A percentile compares a stretch with the other conserved stretches of the same genome.
phyloP scores from a whole-genome alignment of 225 moss, liverwort and hornwort species.

The Marchantia polymorpha region DNA sequence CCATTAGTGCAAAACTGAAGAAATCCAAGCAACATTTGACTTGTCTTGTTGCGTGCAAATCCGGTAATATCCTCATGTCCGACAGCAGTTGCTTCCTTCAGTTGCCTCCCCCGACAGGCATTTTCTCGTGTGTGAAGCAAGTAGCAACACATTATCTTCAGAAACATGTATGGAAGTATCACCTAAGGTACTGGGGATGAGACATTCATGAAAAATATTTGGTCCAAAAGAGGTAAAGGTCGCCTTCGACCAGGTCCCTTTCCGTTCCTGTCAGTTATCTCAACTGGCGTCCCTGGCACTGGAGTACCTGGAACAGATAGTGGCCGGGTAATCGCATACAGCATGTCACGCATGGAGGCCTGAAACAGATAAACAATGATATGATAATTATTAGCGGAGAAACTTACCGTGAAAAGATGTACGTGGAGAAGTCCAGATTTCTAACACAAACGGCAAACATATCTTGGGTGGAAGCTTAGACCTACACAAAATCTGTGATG shows the following conservation, averaged over 20 bases:
- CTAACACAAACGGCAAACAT: too few species aligned
- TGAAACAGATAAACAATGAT: constrained; percentile 29
- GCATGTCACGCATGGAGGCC: constrained; percentile 87
- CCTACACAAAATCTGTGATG: too few species aligned
- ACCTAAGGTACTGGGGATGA: constrained; percentile 16
- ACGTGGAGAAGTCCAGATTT: too few species aligned
- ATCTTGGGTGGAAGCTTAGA: too few species aligned
- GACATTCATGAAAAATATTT: constrained; percentile 49
- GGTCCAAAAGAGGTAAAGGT: constrained; percentile 60
- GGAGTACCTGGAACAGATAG: constrained; percentile 33
- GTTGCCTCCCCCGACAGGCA: constrained; percentile 17
- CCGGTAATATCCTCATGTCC: constrained; percentile 23
- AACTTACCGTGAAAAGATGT: background rate
- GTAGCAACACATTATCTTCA: background rate
- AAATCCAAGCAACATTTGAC: constrained; percentile 22
- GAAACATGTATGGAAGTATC: background rate
- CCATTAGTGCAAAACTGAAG: constrained; percentile 39
- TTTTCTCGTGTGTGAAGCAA: constrained; percentile 6
- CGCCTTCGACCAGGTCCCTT: constrained; percentile 68
- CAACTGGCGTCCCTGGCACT: constrained; percentile 26
- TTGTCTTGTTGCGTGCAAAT: constrained; percentile 34
- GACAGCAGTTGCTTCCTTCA: constrained; percentile 13
- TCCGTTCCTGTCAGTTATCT: constrained; percentile 56
- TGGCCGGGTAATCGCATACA: constrained; percentile 56
- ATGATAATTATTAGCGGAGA: background rate